Evolutionary conservation across 2,329 filamentous ascomycete genomes (phyloP).

Genomic region (Cryphonectria naterciae): DNA sequence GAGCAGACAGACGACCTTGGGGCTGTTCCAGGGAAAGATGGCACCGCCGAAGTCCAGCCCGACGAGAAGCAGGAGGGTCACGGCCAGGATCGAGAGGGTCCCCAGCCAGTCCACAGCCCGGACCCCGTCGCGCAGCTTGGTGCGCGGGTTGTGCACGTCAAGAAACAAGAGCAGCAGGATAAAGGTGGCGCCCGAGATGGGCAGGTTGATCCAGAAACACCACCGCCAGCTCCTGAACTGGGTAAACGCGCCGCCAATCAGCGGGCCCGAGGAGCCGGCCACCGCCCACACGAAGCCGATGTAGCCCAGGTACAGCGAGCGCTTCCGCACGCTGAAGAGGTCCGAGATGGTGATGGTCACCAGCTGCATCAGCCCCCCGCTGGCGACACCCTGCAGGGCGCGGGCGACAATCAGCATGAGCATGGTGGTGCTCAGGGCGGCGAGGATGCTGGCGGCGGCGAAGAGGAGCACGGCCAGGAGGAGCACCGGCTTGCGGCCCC

Average conservation of each 20-base stretch:
- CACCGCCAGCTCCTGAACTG: slow-evolving; percentile 33
- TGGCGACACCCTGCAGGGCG: slow-evolving; percentile 41
- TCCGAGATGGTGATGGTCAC: slow-evolving; percentile 44
- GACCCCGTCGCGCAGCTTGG: slow-evolving; percentile 61
- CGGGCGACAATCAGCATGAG: slow-evolving; percentile 43
- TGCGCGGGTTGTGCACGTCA: slow-evolving; percentile 62
- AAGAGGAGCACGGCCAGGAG: slow-evolving; percentile 41
- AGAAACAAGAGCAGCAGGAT: slow-evolving; percentile 36
- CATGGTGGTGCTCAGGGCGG: slow-evolving; percentile 40
- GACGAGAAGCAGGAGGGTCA: slow-evolving; percentile 66
- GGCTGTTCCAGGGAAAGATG: slow-evolving; percentile 60
- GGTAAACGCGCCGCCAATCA: slow-evolving; percentile 34
- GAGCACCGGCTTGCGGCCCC: slow-evolving; percentile 46
- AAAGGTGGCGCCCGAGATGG: slow-evolving; percentile 31
- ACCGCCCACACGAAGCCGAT: slow-evolving; percentile 56
- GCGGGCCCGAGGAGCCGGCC: slow-evolving; percentile 32
- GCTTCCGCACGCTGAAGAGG: slow-evolving; percentile 41
- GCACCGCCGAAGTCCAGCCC: slow-evolving; percentile 71
- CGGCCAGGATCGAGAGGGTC: slow-evolving; percentile 61
- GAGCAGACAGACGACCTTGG: slow-evolving; percentile 61
- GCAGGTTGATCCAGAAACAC: slow-evolving; percentile 36
- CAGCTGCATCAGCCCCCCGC: slow-evolving; percentile 42
- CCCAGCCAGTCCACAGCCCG: slow-evolving; percentile 65
- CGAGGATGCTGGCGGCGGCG: slow-evolving; percentile 42
- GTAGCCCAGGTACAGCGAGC: slow-evolving; percentile 32